phyloP scores from a whole-genome alignment of 192 early-diverging fungal genomes.

The Linnemannia exigua region DNA sequence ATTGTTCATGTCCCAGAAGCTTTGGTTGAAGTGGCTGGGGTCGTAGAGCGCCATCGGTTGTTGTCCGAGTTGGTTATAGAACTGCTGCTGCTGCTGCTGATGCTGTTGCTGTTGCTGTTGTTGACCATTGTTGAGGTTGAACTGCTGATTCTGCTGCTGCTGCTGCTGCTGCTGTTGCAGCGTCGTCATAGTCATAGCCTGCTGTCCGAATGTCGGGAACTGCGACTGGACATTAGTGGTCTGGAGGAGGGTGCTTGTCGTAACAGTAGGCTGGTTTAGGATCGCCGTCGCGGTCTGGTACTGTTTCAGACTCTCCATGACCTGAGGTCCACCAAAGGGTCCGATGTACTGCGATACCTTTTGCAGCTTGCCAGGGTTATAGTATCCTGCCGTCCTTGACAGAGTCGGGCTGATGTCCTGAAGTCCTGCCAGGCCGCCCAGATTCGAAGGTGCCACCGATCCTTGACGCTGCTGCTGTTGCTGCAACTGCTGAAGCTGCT shows the following conservation, averaged over 20 bases:
- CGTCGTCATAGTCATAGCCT: constrained; percentile 35
- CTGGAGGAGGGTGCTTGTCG: not conserved
- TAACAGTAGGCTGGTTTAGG: constrained; percentile 30
- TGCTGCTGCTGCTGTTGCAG: constrained; percentile 28
- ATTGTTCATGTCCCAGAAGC: constrained; percentile 41
- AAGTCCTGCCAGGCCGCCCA: constrained; percentile 2
- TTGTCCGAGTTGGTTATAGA: constrained; percentile 47
- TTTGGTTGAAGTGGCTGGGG: constrained; percentile 27
- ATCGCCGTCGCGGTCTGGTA: constrained; percentile 50
- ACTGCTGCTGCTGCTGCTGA: constrained; percentile 30
- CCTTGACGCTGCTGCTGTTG: constrained; percentile 33
- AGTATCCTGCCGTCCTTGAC: constrained; percentile 17
- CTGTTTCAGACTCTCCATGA: constrained; percentile 54
- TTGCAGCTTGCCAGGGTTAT: constrained; percentile 47
- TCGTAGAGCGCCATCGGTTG: constrained; percentile 41
- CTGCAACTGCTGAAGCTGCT: constrained; percentile 2
- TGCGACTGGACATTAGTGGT: constrained; percentile 20
- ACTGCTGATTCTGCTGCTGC: constrained; percentile 17
- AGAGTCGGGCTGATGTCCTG: constrained; percentile 7
- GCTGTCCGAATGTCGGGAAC: constrained; percentile 28
- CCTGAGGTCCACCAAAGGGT: constrained; percentile 53
- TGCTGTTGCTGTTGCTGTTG: constrained; percentile 22
- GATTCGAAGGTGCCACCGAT: constrained; percentile 10
- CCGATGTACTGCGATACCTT: constrained; percentile 57
- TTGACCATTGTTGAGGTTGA: no score